Evolutionary conservation across 2,329 filamentous ascomycete species (phyloP), one percentile per base, ranked within the genome.

Genomic region (Aspergillus pseudotamarii): DNA sequence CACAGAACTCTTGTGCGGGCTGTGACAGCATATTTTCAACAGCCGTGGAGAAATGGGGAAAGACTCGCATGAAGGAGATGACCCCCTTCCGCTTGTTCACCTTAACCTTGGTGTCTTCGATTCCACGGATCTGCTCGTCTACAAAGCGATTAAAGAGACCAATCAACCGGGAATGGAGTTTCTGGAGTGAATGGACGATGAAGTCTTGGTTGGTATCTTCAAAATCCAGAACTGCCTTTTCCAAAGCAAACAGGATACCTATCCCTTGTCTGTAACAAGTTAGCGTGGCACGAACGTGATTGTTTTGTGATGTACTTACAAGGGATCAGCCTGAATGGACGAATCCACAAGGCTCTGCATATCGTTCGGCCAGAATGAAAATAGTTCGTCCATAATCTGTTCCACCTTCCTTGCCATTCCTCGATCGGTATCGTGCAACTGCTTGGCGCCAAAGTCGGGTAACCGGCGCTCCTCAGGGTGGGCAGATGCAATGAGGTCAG

Each of bases 11-110:
- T 19, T 89, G 84, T 23, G 71, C 70, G 1, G 73, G 69, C 21
- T 84, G 83, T 0, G 85, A 80, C 54, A 97, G 85, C 87, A 96
- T 94, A 72, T 90, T 93, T 79, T 97, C 94, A 1, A 97, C 87
- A 0, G 91, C 89, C 1, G 87, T 80, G n/a, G 89, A 89, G 79
- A 97, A 97, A 63, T 89, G 83, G 0, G 94, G 95, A 82, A 98
- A 98, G 46, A 94, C 90, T 67, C 92, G 91, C 82, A 98, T 94
- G 78, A 98, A 98, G 19, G 90, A 89, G 71, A 98, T 97, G 61
- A 99, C 92, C 12, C 95, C 94, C 81, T 96, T 97, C 69, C 95
- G 91, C 83, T 98, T 98, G 83, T 97, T 97, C 79, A 97, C 93
- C 83, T 97, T 97, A 77, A 99, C 94, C 79, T 98, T 98, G 45